These are phyloP conservation scores for Candida tropicalis DNA, from an alignment of 1,139 yeast species.

Conservation along the genomic window DNA sequence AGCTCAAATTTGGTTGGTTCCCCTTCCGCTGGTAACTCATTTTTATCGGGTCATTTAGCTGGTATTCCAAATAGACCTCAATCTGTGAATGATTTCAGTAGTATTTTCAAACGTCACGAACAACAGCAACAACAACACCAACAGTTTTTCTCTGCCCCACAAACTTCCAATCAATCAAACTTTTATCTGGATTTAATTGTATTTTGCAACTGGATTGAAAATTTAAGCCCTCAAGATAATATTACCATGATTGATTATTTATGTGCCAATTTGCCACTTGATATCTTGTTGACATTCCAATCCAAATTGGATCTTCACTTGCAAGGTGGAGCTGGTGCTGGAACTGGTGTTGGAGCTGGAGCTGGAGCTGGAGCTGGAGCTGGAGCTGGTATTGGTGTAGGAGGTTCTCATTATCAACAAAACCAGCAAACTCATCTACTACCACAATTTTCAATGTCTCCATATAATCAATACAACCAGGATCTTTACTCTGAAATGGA, in stretches of 20 bases:
- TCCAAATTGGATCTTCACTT: conserved; percentile 40
- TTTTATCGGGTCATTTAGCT: conserved; percentile 23
- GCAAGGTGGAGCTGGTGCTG: conserved; percentile 17
- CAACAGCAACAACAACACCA: conserved; percentile 17
- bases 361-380: neutral
- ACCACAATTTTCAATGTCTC: conserved; percentile 8
- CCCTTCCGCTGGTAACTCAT: conserved; percentile 15
- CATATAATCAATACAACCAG: conserved; percentile 17
- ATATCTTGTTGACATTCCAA: conserved; percentile 48
- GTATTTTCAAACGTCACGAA: conserved; percentile 25
- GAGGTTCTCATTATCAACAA: conserved; percentile 12
- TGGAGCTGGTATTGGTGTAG: neutral
- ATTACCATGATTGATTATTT: conserved; percentile 61
- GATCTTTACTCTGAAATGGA: conserved; percentile 35
- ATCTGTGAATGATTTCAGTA: conserved; percentile 45
- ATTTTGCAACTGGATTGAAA: conserved; percentile 62
- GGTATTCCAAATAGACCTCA: conserved; percentile 46
- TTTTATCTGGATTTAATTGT: conserved; percentile 50
- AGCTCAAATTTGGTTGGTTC: conserved; percentile 8
- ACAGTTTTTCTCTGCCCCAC: neutral
- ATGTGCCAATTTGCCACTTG: conserved; percentile 52
- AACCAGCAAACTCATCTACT: conserved; percentile 13
- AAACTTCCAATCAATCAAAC: conserved; percentile 17
- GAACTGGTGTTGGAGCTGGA: neutral
- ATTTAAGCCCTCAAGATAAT: conserved; percentile 58